Percentiles rank a stretch among this genome's conserved stretches.
phyloP scores from a whole-genome alignment of 495 filamentous ascomycete species.

The Haplographium delicatum region DNA sequence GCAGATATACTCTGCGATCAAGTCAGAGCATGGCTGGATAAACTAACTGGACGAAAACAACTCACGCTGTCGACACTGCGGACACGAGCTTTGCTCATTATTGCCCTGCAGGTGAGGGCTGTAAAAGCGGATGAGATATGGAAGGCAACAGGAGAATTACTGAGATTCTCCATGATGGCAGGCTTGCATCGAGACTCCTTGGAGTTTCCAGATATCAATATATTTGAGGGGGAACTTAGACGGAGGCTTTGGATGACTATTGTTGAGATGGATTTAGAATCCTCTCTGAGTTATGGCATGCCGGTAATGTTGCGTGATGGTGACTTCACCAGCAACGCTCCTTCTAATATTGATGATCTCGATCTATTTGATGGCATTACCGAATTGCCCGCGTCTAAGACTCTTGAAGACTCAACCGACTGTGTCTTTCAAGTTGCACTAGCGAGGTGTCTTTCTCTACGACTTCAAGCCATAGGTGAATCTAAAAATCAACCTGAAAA shows the following conservation, averaged over 20 bases:
- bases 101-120: slow-evolving; percentile 3
- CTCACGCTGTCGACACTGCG: slow-evolving; percentile 1
- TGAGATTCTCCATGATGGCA: slow-evolving; percentile 5
- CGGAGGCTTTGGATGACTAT: slow-evolving; percentile 40
- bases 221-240: slow-evolving; percentile 32
- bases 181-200: slow-evolving; percentile 13
- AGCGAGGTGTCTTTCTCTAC: neutral
- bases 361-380: neutral
- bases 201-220: slow-evolving; percentile 19
- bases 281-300: slow-evolving; percentile 6
- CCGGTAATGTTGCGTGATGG: slow-evolving; percentile 1
- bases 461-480: neutral
- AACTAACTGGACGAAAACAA: neutral
- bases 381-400: neutral
- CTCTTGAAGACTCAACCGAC: slow-evolving; percentile 1
- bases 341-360: neutral
- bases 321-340: slow-evolving; percentile 2
- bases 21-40: slow-evolving; percentile 4
- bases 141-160: slow-evolving; percentile 4
- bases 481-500: slow-evolving; percentile 1
- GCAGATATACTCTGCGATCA: slow-evolving; percentile 1
- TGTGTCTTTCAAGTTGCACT: neutral
- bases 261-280: slow-evolving; percentile 29
- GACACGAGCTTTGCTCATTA: slow-evolving; percentile 3
- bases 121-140: slow-evolving; percentile 5